Evolutionary conservation across 768 basidiomycete genomes (phyloP).

Genomic region (Pleurotus platypus): DNA sequence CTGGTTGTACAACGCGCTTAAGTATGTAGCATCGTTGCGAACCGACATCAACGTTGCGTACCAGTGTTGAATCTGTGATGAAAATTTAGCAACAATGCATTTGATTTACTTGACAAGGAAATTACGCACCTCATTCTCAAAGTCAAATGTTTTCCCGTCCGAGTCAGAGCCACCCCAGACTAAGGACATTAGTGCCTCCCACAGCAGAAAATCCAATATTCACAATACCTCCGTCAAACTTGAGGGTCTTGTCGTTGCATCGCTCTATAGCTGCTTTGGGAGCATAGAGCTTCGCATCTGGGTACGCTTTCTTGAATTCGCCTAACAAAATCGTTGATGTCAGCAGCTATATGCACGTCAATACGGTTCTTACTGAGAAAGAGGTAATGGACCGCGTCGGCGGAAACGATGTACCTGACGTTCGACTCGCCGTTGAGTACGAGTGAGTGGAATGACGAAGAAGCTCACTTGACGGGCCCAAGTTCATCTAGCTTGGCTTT

Average conservation of each 20-base stretch:
- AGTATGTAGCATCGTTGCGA: too few species aligned
- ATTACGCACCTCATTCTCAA: not conserved
- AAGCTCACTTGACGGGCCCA: constrained; percentile 62
- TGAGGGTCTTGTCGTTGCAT: constrained; percentile 46
- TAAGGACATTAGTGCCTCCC: not conserved
- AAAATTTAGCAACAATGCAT: not conserved
- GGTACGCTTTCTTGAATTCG: constrained; percentile 69
- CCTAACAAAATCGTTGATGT: constrained; percentile 23
- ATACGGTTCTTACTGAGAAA: constrained; percentile 42
- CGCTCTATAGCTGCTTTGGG: constrained; percentile 52
- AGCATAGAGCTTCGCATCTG: constrained; percentile 67
- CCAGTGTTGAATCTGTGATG: constrained; percentile 17
- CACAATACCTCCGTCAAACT: constrained; percentile 59
- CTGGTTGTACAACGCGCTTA: constrained; percentile 23
- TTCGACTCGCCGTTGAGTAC: not conserved
- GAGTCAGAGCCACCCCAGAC: not conserved
- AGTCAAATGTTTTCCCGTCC: not conserved
- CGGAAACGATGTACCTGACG: constrained; percentile 53
- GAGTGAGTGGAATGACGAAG: not conserved
- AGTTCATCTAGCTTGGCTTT: constrained; percentile 57
- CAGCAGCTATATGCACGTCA: constrained; percentile 3
- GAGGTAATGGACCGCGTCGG: constrained; percentile 56
- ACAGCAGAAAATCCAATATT: constrained; percentile 36
- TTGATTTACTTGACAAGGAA: not conserved
- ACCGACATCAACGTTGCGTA: constrained; percentile 44